A percentile compares a stretch with the other conserved stretches of the same genome.
These are phyloP conservation scores for Cucumis sativus DNA, from an alignment of 306 rosid genomes.

Conservation along the genomic window DNA sequence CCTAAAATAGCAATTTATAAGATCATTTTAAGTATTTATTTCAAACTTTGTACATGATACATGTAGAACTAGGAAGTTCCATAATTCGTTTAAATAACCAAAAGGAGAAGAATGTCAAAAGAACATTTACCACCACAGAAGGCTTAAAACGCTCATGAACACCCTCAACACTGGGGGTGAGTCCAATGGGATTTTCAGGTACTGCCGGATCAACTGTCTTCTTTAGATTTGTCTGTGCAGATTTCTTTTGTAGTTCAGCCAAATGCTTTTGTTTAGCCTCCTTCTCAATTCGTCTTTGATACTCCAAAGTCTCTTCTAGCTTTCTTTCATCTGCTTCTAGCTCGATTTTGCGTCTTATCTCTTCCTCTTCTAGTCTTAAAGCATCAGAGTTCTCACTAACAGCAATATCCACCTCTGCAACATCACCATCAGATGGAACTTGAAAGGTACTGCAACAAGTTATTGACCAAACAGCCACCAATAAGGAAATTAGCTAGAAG, in stretches of 20 bases:
- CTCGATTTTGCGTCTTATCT: conserved; percentile 60
- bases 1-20: conserved; percentile 31
- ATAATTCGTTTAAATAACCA: not conserved
- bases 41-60: not conserved
- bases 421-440: conserved; percentile 35
- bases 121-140: conserved; percentile 31
- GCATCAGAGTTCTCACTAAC: conserved; percentile 36
- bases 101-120: conserved; percentile 1
- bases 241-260: conserved; percentile 76
- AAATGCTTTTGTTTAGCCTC: conserved; percentile 93
- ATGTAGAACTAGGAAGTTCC: not conserved
- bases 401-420: conserved; percentile 35
- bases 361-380: conserved; percentile 62
- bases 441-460: conserved; percentile 48
- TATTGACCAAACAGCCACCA: conserved; percentile 13
- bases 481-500: conserved; percentile 2
- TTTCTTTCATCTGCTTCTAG: conserved; percentile 86
- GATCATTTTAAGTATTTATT: conserved; percentile 4
- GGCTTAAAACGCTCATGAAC: conserved; percentile 21
- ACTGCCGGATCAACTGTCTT: conserved; percentile 24
- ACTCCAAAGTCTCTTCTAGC: conserved; percentile 89
- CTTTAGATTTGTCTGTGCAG: conserved; percentile 25
- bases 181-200: conserved; percentile 24
- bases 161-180: conserved; percentile 27
- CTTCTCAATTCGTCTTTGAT: conserved; percentile 72